Evolutionary conservation across 768 basidiomycete species (phyloP).

Genomic region (Boletellus emodensis): DNA sequence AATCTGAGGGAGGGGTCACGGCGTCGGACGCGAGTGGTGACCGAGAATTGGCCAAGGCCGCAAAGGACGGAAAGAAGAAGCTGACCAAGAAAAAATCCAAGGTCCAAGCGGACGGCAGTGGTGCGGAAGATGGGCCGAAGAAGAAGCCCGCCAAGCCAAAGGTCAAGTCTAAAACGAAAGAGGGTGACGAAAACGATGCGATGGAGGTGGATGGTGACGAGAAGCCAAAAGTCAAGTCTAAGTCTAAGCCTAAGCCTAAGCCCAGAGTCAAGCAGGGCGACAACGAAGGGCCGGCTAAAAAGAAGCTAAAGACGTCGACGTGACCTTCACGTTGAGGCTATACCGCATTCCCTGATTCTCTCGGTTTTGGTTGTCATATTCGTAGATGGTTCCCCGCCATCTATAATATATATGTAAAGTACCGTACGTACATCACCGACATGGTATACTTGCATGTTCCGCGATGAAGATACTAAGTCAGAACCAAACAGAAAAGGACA

Average conservation of each 20-base stretch:
- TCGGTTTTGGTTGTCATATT: neutral
- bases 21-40: constrained; percentile 86
- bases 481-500: constrained; percentile 1
- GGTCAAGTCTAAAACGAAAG: constrained; percentile 37
- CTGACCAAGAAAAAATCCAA: constrained; percentile 43
- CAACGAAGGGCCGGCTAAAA: constrained; percentile 61
- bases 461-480: constrained; percentile 6
- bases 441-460: constrained; percentile 11
- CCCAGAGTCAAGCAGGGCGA: constrained; percentile 33
- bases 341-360: neutral
- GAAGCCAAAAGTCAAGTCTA: constrained; percentile 32
- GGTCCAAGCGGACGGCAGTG: constrained; percentile 39
- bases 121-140: constrained; percentile 44
- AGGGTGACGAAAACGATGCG: constrained; percentile 41
- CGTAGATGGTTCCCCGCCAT: neutral
- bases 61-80: constrained; percentile 35
- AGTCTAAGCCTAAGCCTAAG: constrained; percentile 42
- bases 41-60: constrained; percentile 49
- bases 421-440: constrained; percentile 19
- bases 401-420: constrained; percentile 21
- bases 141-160: constrained; percentile 46
- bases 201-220: constrained; percentile 47
- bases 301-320: constrained; percentile 62
- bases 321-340: constrained; percentile 15
- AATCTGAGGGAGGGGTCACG: constrained; percentile 61